Base-by-base conservation (phyloP, 805 yeast genomes). In the Pichia insulana region DNA sequence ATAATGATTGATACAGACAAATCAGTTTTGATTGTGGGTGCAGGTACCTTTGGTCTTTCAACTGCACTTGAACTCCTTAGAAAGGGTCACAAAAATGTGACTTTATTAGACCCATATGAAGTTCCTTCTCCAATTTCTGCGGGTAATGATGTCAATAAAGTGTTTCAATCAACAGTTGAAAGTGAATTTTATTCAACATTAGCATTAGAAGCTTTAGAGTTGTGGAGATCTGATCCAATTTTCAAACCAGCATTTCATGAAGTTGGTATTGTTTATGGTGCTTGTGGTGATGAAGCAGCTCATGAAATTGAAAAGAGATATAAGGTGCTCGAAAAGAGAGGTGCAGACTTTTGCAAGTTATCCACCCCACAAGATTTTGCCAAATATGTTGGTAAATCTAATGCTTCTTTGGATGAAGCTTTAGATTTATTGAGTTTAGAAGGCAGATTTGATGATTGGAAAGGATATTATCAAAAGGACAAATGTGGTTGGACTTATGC, bases 21-120 rank as follows among this genome's bases (percentile, higher is more conserved):
- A 22, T 22, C 25, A 22, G 48, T 62, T 16, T 49, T 65, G 4
- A 56, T 65, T 19, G 54, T 68, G n/a, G 73, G 73, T 3, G 68
- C 69, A 26, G 72, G 73, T 2, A 65, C 69, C 0, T 68, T 65
- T 50, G 74, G 73, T 5, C 56, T 69, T 7, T 67, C 71, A 4
- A 66, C 72, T 0, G 69, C 66, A 3, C 47, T 68, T 2, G 60
- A 63, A 33, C 52, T 69, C 8, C 48, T 59, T 1, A 52, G 65
- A 3, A 53, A 56, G 26, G 70, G 69, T 2, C 53, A 56, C 37
- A 52, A 49, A 34, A 47, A 62, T 27, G 50, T 65, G 7, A 54
- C 61, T 0, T 36, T 61, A 11, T 31, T 64, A 3, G 70, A 65
- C 40, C 59, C 62, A 0, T 56, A 54, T 42, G 51, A 52, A 4